Evolutionary conservation across 148 eudicot genomes (phyloP), one percentile per base, ranked within the genome.

Genomic region (Amaranthus cruentus): DNA sequence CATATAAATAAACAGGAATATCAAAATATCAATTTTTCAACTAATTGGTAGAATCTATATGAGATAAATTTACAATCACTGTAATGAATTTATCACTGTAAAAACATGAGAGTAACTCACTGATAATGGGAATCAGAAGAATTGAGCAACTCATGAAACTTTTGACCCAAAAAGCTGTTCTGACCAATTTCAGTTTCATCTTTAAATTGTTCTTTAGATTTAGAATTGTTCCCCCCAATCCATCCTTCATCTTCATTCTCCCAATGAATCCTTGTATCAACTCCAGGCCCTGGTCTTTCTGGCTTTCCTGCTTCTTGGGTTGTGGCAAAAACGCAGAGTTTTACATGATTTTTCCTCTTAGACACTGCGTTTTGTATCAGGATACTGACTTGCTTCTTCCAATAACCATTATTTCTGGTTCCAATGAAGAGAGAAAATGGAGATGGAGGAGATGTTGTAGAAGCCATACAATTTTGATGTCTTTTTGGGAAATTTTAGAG

Each of bases 261-360:
- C 98, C 98, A 92, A 38, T 92, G 98, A 73, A 92, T 90, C 69
- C 96, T 84, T 42, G 98, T 92, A 60, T 92, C 98, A 9, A 84
- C 85, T 3, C 84, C 96, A 5, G 90, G 87, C 46, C 86, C 84
- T 0, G 87, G 83, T 59, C 53, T 81, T 58, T 73, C 76, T 54
- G 48, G 75, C 9, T 49, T 54, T 44, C 14, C 82, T 48, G 81
- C 72, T 6, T 67, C 86, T 73, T 86, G 81, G 38, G 78, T 83
- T 6, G 84, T 80, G 21, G 73, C 79, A 28, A 61, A 72, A 59
- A 79, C 75, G 15, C 68, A 62, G 5, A 87, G 72, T 46, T 65
- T 69, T 6, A 3, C 63, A 42, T 49, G 62, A 46, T 50, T 75
- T 8, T 80, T 71, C 48, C 74, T 53, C 71, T 60, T 18, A 42